These are phyloP conservation scores for Talaromyces amestolkiae DNA, from an alignment of 2,329 filamentous ascomycete species.

Conservation along the genomic window DNA sequence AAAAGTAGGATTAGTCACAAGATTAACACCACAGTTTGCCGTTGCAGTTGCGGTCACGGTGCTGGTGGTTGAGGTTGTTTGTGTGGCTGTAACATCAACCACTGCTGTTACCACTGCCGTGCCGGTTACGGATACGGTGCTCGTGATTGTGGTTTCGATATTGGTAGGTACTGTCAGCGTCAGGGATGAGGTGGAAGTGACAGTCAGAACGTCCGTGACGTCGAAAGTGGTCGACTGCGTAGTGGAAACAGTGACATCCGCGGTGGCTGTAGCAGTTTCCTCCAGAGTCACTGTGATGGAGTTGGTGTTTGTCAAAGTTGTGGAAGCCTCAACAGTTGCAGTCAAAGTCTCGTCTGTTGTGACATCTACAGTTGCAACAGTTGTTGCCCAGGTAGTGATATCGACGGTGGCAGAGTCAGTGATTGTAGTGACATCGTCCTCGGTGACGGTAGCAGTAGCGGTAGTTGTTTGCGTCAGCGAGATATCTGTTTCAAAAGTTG, in stretches of 20 bases:
- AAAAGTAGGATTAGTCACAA: constrained; percentile 1
- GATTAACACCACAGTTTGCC: neutral
- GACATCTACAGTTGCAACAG: neutral
- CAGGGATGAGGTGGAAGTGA: neutral
- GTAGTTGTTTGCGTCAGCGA: neutral
- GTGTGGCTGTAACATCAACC: neutral
- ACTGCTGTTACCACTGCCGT: neutral
- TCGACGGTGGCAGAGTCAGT: neutral
- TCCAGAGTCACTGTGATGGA: neutral
- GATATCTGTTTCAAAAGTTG: neutral
- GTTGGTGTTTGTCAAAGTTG: neutral
- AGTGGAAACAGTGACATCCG: neutral
- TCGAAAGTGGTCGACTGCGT: neutral
- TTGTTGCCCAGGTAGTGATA: neutral
- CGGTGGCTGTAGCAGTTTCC: neutral
- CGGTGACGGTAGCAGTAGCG: neutral
- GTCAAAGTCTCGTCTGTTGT: neutral
- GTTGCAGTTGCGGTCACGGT: neutral
- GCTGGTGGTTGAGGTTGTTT: neutral
- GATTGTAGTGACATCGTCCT: neutral
- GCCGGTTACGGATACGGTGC: neutral
- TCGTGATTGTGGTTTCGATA: neutral
- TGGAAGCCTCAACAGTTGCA: neutral
- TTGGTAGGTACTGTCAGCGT: neutral
- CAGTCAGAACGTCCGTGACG: neutral